Conservation (phyloP, 108 stramenopile genomes). For the Fragilariopsis cylindrus region DNA sequence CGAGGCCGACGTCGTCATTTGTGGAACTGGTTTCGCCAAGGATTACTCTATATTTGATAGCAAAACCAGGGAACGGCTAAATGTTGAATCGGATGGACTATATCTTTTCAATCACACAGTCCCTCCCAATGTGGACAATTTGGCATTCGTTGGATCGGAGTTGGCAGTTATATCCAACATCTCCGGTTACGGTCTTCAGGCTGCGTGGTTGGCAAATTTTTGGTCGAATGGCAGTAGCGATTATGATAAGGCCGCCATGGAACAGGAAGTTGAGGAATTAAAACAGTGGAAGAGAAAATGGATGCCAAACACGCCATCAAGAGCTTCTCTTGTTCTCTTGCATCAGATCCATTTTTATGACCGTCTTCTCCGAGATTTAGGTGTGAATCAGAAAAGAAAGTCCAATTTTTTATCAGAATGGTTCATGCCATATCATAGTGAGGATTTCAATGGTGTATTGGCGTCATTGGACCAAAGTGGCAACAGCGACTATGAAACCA, state of each 20-base stretch:
- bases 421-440: constrained; percentile 11
- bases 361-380: constrained; percentile 33
- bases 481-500: no score
- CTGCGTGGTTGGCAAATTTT: constrained; percentile 34
- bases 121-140: constrained; percentile 18
- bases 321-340: constrained; percentile 20
- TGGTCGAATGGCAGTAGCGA: constrained; percentile 8
- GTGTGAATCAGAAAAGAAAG: constrained; percentile 25
- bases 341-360: constrained; percentile 40
- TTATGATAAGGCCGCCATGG: constrained; percentile 11
- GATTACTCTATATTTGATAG: constrained; percentile 39
- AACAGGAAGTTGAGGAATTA: constrained; percentile 14
- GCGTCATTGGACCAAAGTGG: not conserved
- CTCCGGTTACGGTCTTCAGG: constrained; percentile 34
- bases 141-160: constrained; percentile 29
- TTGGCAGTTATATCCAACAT: constrained; percentile 29
- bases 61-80: not conserved
- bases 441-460: constrained; percentile 30
- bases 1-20: constrained; percentile 29
- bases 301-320: constrained; percentile 34
- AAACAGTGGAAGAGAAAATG: constrained; percentile 28
- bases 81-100: constrained; percentile 33
- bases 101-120: constrained; percentile 32
- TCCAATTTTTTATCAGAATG: constrained; percentile 24
- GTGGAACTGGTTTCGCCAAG: constrained; percentile 33